These are phyloP conservation scores for Globisporangium ultimum DNA, from an alignment of 352 stramenopile species.

Conservation along the genomic window DNA sequence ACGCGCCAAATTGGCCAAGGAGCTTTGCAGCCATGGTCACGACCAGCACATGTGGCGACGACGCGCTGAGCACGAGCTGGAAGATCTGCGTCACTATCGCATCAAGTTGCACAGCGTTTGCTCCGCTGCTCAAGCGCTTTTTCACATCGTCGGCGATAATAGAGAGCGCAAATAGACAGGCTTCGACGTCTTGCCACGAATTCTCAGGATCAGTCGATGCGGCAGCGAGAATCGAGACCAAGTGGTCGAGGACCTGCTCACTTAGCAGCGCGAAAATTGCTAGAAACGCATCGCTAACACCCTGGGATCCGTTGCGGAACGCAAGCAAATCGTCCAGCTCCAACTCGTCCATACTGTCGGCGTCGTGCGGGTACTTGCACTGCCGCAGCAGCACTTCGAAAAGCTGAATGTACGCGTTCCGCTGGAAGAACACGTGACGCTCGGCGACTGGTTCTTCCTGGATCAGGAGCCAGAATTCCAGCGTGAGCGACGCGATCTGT, in stretches of 20 bases:
- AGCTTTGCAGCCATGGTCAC: constrained; percentile 44
- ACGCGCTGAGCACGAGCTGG: constrained; percentile 27
- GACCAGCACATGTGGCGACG: constrained; percentile 35
- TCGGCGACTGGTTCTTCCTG: constrained; percentile 65
- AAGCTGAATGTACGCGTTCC: constrained; percentile 49
- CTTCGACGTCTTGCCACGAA: constrained; percentile 55
- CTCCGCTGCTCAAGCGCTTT: constrained; percentile 31
- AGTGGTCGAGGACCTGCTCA: constrained; percentile 38
- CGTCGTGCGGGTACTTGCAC: constrained; percentile 43
- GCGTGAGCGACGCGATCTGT: constrained; percentile 67
- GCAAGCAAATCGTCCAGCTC: constrained; percentile 55
- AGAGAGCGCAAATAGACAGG: constrained; percentile 53
- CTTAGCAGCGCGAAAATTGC: constrained; percentile 54
- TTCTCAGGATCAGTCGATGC: constrained; percentile 6
- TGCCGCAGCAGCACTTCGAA: constrained; percentile 61
- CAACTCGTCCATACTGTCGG: constrained; percentile 51
- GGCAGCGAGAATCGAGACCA: constrained; percentile 28
- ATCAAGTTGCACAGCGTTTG: constrained; percentile 26
- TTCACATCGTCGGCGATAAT: constrained; percentile 58
- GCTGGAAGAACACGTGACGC: constrained; percentile 50
- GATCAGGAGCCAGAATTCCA: constrained; percentile 73
- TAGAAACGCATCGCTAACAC: constrained; percentile 50
- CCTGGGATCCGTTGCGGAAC: constrained; percentile 59
- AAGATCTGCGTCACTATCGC: constrained; percentile 44
- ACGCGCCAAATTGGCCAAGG: constrained; percentile 52